Percentiles rank a stretch among this genome's conserved stretches.
phyloP scores from a whole-genome alignment of 2,329 filamentous ascomycete genomes.

The Amauroascus verrucosus region DNA sequence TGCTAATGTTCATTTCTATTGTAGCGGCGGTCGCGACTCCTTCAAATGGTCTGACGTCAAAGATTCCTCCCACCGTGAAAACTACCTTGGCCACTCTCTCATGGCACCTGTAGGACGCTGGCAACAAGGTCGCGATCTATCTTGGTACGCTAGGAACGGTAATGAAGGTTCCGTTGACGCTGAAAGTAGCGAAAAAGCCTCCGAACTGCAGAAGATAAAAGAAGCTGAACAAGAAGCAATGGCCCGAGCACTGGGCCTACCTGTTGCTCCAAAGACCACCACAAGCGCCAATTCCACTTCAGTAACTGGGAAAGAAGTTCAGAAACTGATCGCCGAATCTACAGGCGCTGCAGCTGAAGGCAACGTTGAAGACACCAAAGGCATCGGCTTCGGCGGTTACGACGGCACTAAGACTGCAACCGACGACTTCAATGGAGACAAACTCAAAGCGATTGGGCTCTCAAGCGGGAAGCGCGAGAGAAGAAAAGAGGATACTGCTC shows the following conservation, averaged over 20 bases:
- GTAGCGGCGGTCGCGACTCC: constrained; percentile 71
- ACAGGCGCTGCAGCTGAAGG: constrained; percentile 24
- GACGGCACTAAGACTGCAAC: constrained; percentile 23
- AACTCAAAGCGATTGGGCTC: constrained; percentile 19
- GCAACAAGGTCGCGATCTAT: constrained; percentile 65
- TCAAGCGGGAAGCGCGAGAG: constrained; percentile 23
- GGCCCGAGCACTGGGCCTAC: constrained; percentile 69
- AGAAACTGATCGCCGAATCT: constrained; percentile 40
- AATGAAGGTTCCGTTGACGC: constrained; percentile 44
- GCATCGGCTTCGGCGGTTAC: constrained; percentile 28
- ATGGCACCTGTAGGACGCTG: constrained; percentile 89
- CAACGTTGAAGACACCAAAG: constrained; percentile 19
- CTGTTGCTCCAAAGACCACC: constrained; percentile 51
- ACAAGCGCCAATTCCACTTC: constrained; percentile 56
- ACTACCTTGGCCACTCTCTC: constrained; percentile 77
- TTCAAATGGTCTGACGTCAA: constrained; percentile 97
- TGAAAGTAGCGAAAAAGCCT: constrained; percentile 50
- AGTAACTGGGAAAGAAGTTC: constrained; percentile 52
- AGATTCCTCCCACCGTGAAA: constrained; percentile 76
- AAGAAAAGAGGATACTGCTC: constrained; percentile 20
- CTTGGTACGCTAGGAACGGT: constrained; percentile 55
- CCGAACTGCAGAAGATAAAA: constrained; percentile 73
- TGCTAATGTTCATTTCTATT: not conserved
- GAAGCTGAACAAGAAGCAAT: constrained; percentile 90
- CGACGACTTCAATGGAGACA: constrained; percentile 18